Conservation (phyloP, 768 basidiomycete genomes). For the Hydnum rufescens region DNA sequence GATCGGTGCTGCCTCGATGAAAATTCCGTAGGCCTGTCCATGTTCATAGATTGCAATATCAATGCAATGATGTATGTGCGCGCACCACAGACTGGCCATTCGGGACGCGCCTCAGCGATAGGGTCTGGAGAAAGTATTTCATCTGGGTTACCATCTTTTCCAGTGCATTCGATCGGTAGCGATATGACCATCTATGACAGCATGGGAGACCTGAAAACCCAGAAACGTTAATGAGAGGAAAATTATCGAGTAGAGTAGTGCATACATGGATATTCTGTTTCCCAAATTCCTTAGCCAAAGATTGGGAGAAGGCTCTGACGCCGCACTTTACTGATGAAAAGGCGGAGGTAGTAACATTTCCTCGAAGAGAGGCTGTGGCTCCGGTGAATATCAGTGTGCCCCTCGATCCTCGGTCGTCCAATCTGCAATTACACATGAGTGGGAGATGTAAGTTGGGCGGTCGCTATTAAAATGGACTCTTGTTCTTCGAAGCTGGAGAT, state of each 20-base stretch:
- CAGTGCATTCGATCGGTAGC: slow-evolving; percentile 18
- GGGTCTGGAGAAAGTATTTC: slow-evolving; percentile 38
- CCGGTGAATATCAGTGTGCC: slow-evolving; percentile 56
- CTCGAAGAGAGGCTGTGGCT: slow-evolving; percentile 45
- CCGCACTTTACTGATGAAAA: slow-evolving; percentile 49
- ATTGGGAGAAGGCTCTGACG: slow-evolving; percentile 42
- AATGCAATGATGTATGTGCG: too few species aligned
- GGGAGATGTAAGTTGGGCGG: too few species aligned
- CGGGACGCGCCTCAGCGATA: slow-evolving; percentile 40
- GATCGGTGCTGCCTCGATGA: too few species aligned
- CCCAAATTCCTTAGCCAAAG: slow-evolving; percentile 54
- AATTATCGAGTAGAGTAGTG: too few species aligned
- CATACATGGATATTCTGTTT: slow-evolving; percentile 51
- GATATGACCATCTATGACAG: slow-evolving; percentile 24
- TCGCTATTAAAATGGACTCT: slow-evolving; percentile 3
- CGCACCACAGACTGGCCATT: too few species aligned
- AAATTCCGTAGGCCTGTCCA: too few species aligned
- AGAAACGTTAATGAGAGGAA: too few species aligned
- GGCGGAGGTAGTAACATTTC: slow-evolving; percentile 38
- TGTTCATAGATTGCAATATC: too few species aligned
- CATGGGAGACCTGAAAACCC: slow-evolving; percentile 27
- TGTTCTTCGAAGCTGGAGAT: slow-evolving; percentile 36
- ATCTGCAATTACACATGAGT: neutral
- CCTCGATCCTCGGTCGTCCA: slow-evolving; percentile 27
- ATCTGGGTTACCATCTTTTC: slow-evolving; percentile 30